phyloP scores from a whole-genome alignment of 805 yeast species.

The Metschnikowia corniflorae region DNA sequence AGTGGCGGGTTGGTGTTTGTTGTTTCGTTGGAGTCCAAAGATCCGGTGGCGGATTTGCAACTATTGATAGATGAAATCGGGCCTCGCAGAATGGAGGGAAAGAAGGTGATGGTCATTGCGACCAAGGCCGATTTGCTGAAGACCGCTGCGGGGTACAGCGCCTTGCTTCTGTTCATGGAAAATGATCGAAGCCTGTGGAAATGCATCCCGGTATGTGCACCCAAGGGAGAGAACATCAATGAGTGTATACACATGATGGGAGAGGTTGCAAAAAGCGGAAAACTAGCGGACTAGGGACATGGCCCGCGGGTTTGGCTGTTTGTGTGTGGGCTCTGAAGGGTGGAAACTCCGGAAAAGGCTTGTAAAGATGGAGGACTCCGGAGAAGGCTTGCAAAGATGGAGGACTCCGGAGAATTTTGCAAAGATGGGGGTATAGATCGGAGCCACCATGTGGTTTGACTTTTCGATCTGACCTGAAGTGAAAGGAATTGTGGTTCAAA shows the following conservation, averaged over 20 bases:
- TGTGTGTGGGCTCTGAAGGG: neutral
- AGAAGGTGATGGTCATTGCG: constrained; percentile 72
- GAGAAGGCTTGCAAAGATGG: no score
- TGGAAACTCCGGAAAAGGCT: no score
- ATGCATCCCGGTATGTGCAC: constrained; percentile 81
- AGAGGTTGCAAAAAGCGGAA: constrained; percentile 30
- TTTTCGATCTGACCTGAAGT: no score
- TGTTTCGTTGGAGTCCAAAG: constrained; percentile 61
- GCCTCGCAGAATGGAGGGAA: constrained; percentile 50
- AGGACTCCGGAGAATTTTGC: no score
- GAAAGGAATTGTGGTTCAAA: no score
- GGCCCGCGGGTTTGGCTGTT: neutral
- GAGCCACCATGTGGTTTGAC: no score
- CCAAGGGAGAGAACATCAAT: constrained; percentile 67
- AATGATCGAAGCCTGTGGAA: constrained; percentile 49
- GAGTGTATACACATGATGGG: constrained; percentile 70
- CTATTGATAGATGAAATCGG: constrained; percentile 72
- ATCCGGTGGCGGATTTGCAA: constrained; percentile 66
- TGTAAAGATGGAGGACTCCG: no score
- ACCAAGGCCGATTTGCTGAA: constrained; percentile 86
- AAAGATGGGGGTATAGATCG: no score
- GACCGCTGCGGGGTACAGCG: constrained; percentile 45
- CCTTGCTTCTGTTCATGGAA: constrained; percentile 45
- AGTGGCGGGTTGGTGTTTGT: constrained; percentile 89
- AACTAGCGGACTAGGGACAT: neutral